Evolutionary conservation across 1,284 basidiomycete species (phyloP), one percentile per base, ranked within the genome.

Genomic region (Rugiboletus extremiorientalis): DNA sequence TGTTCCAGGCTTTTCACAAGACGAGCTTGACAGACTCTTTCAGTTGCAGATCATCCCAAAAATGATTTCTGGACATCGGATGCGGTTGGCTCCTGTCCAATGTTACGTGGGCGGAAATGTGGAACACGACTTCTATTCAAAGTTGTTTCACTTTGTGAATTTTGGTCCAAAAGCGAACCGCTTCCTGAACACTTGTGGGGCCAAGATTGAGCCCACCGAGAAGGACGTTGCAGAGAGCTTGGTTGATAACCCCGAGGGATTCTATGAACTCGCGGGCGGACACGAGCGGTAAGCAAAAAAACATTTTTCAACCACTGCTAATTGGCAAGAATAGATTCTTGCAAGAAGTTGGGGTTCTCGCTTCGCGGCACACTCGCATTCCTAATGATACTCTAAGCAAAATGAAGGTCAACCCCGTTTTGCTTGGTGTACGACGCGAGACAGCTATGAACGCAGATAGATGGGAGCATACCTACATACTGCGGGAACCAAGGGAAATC

Each of bases 181-280:
- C 5, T 96, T 98, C 74, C 77, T 98, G 44, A 83, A 82, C 56
- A 86, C 88, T 15, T 92, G 91, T 64, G 95, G 95, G 14, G 92
- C 94, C 28, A 88, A 86, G 65, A 84, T 86, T 46, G 90, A 94
- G 67, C 95, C 96, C 1, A 92, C 86, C 36, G 86, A 92, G 1
- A 86, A 91, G 61, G 91, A 96, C 61, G 65, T 90, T 27, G 84
- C 81, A 77, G n/a, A 84, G 86, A 60, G 78, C 16, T 30, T 60
- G 33, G 20, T 49, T 3, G 37, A 45, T 14, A 7, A 49, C n/a
- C 44, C 48, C 4, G 3, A 40, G 9, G 28, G 28, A 18, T 58
- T 58, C 37, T 58, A 58, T 18, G 3, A 22, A 4, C 37, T 42
- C 5, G n/a, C 55, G 1, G 46, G 31, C 0, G 54, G 43, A 22